Conservation (phyloP, 2,329 filamentous ascomycete genomes). For the Pseudopithomyces chartarum region DNA sequence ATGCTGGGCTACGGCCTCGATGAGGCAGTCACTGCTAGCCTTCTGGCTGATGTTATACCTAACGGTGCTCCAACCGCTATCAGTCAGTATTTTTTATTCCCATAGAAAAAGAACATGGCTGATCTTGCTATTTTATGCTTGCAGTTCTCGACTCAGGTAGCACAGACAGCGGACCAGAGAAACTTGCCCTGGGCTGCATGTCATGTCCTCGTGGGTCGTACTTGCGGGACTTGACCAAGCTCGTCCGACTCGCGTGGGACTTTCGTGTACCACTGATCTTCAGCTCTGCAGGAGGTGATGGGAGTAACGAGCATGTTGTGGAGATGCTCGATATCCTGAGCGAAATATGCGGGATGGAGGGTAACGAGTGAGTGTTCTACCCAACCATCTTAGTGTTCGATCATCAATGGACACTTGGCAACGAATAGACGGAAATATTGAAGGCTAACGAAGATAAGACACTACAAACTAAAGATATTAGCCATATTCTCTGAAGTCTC, state of each 20-base stretch:
- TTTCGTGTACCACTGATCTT: constrained; percentile 26
- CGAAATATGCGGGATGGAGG: constrained; percentile 17
- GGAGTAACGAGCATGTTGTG: constrained; percentile 27
- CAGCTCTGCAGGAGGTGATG: constrained; percentile 27
- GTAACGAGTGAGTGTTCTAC: constrained; percentile 16
- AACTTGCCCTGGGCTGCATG: constrained; percentile 26
- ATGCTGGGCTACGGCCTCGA: constrained; percentile 58
- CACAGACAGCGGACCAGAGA: constrained; percentile 30
- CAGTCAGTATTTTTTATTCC: neutral
- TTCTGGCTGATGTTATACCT: constrained; percentile 5
- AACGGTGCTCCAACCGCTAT: constrained; percentile 25
- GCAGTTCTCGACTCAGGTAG: constrained; percentile 28
- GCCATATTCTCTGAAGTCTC: constrained; percentile 34
- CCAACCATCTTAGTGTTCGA: neutral
- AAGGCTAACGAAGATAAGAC: constrained; percentile 11
- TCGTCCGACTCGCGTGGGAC: constrained; percentile 15
- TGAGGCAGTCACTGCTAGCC: constrained; percentile 27
- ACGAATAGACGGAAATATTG: too few species aligned
- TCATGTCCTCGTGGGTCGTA: constrained; percentile 21
- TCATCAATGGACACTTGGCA: too few species aligned
- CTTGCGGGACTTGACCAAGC: constrained; percentile 22
- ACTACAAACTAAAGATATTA: constrained; percentile 22
- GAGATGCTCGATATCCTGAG: constrained; percentile 20
- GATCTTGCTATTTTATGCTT: neutral
- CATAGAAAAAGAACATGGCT: neutral